A percentile compares a stretch with the other conserved stretches of the same genome.
Evolutionary conservation across 768 basidiomycete species (phyloP).

Genomic region (Clathrus columnatus): DNA sequence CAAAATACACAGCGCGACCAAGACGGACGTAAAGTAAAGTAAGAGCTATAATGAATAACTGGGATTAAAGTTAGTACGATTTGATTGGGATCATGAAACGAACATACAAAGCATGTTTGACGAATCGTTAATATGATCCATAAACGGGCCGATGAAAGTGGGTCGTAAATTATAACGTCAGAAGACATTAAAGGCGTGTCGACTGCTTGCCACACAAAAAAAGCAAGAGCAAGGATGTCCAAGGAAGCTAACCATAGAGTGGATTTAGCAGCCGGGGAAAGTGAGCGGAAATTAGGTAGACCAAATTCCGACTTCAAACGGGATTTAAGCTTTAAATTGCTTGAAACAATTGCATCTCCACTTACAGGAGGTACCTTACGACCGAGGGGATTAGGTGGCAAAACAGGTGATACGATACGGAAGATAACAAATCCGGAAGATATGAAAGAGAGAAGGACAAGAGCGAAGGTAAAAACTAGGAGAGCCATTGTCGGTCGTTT

Average conservation of each 20-base stretch:
- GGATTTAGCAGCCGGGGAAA: conserved; percentile 60
- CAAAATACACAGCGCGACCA: conserved; percentile 62
- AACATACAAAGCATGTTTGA: conserved; percentile 48
- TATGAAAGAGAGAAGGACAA: conserved; percentile 64
- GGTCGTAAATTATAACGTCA: conserved; percentile 36
- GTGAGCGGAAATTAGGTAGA: conserved; percentile 55
- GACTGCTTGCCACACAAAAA: conserved; percentile 62
- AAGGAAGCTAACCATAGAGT: conserved; percentile 66
- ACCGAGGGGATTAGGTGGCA: conserved; percentile 66
- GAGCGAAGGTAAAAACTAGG: conserved; percentile 54
- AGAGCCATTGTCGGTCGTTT: conserved; percentile 44
- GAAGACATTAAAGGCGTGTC: conserved; percentile 42
- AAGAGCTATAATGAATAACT: conserved; percentile 45
- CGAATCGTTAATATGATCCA: conserved; percentile 62
- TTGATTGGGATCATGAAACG: neutral
- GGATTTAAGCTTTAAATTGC: conserved; percentile 13
- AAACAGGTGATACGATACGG: conserved; percentile 64
- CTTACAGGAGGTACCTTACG: conserved; percentile 65
- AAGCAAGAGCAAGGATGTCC: conserved; percentile 50
- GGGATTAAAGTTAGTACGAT: neutral
- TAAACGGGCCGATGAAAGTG: conserved; percentile 48
- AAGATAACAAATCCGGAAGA: conserved; percentile 69
- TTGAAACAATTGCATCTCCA: conserved; percentile 15
- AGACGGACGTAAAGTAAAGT: conserved; percentile 64
- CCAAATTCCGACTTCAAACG: conserved; percentile 59